Evolutionary conservation across 2,329 filamentous ascomycete genomes (phyloP), one percentile per base, ranked within the genome.

Genomic region (Hypoxylon sp.): DNA sequence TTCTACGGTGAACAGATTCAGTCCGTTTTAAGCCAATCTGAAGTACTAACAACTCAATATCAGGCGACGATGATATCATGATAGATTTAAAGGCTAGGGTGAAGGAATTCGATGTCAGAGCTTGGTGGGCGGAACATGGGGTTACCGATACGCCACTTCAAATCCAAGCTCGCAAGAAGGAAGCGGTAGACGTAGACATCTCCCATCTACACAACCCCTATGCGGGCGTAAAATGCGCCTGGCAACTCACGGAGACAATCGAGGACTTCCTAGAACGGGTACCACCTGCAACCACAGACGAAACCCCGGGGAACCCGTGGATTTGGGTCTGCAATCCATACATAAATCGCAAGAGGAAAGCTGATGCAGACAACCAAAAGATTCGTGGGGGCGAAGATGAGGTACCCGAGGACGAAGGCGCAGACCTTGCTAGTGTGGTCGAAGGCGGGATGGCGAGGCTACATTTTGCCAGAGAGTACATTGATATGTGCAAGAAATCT

Each of bases 311-410:
- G 0, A 83, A 85, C 2, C 86, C 86, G 0, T 96, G 92, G 91
- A 93, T 97, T 52, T 93, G 87, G 82, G 87, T 92, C 46, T 86
- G 85, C 57, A 93, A 93, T 76, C 91, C 91, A 0, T 86, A 86
- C 74, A 82, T 82, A 67, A 75, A 77, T 2, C 78, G 79, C 4
- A 79, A 79, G 15, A 70, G 75, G 48, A 82, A 78, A 63, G 67
- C 63, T 6, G 72, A 75, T 29, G 76, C 78, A 4, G 69, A 78
- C 37, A 82, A 78, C 58, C 80, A 82, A 65, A 63, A 67, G 13
- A 78, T 82, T 59, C 80, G 76, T 46, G 84, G 83, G 0, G 83
- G 84, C 59, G 83, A 85, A 70, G 81, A 87, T 55, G 85, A 87
- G 68, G 84, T 79, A 0, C 84, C 85, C 0, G 81, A 81, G 61